Conservation (phyloP, 2,329 filamentous ascomycete genomes). For the Sporothrix schenckii region DNA sequence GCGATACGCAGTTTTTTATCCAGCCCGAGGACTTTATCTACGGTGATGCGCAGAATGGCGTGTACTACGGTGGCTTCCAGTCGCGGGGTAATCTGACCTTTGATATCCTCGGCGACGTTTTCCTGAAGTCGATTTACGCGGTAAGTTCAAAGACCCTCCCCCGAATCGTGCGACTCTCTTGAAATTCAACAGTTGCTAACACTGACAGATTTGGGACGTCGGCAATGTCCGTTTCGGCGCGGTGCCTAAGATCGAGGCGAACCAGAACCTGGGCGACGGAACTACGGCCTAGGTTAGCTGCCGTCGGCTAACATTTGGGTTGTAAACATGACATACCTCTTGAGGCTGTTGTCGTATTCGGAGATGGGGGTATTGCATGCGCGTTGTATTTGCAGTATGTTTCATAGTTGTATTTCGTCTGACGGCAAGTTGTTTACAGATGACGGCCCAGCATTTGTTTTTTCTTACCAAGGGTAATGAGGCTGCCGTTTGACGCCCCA, state of each 20-base stretch:
- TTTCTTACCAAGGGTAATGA: background rate
- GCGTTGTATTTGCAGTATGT: slow-evolving; percentile 9
- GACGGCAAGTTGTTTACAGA: background rate
- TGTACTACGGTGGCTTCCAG: slow-evolving; percentile 68
- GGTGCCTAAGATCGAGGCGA: slow-evolving; percentile 56
- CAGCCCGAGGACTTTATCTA: slow-evolving; percentile 67
- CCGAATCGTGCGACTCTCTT: background rate
- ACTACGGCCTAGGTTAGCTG: background rate
- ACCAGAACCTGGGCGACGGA: slow-evolving; percentile 40
- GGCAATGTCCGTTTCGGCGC: slow-evolving; percentile 62
- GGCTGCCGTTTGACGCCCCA: background rate
- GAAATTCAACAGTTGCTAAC: background rate
- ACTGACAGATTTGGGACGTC: slow-evolving; percentile 61
- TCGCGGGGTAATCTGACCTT: slow-evolving; percentile 61
- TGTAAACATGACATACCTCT: background rate
- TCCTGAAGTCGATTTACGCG: slow-evolving; percentile 67
- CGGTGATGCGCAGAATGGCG: slow-evolving; percentile 56
- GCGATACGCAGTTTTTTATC: slow-evolving; percentile 61
- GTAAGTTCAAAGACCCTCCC: slow-evolving; percentile 45
- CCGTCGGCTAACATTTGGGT: background rate
- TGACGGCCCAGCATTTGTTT: background rate
- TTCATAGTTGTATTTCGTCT: background rate
- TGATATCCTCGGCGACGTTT: slow-evolving; percentile 66
- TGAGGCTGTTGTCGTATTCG: background rate
- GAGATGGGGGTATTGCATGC: background rate